Conservation (phyloP, 75 land plant genomes). For the Sequoiadendron giganteum region DNA sequence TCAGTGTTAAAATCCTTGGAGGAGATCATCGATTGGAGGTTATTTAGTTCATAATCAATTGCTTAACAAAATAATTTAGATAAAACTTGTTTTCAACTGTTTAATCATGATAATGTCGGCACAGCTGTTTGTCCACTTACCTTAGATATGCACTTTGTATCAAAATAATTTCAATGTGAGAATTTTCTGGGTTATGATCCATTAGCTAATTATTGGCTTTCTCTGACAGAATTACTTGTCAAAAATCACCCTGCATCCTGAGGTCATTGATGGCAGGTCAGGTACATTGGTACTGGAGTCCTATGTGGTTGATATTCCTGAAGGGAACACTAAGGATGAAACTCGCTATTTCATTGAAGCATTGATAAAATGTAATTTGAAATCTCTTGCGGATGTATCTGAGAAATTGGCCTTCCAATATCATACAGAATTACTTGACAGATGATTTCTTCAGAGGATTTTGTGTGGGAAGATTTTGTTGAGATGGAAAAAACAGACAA, state of each 20-base stretch:
- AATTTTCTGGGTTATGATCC: not conserved
- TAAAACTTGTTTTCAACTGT: not conserved
- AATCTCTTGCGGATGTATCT: constrained; percentile 59
- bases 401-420: constrained; percentile 41
- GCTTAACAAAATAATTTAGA: not conserved
- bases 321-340: constrained; percentile 75
- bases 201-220: not conserved
- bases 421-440: constrained; percentile 5
- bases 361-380: constrained; percentile 68
- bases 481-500: not conserved
- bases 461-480: not conserved
- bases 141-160: not conserved
- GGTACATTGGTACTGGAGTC: constrained; percentile 73
- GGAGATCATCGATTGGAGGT: constrained; percentile 31
- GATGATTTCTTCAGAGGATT: not conserved
- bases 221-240: constrained; percentile 62
- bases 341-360: constrained; percentile 70
- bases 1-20: constrained; percentile 62
- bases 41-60: not conserved
- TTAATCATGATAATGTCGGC: not conserved
- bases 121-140: not conserved
- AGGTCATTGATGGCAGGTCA: constrained; percentile 59
- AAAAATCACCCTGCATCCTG: constrained; percentile 54
- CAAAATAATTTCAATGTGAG: not conserved
- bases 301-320: constrained; percentile 74